Conservation (phyloP, 2,329 filamentous ascomycete genomes). For the Fusarium armeniacum region DNA sequence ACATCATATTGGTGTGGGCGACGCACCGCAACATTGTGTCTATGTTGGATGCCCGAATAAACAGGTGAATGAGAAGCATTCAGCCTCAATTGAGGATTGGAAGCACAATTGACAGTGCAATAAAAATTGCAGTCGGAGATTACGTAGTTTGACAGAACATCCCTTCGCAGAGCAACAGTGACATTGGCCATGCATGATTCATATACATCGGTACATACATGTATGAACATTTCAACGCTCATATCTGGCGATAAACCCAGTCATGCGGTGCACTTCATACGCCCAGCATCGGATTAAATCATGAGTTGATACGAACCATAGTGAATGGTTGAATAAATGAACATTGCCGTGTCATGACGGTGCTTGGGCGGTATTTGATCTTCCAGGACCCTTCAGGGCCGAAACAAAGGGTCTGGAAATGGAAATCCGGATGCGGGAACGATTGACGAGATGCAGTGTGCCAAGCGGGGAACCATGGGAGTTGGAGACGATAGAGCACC, state of each 20-base stretch:
- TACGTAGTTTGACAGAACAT: background rate
- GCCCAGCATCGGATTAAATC: constrained; percentile 1
- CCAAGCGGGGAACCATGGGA: constrained; percentile 37
- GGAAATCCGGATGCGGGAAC: constrained; percentile 46
- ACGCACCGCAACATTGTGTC: constrained; percentile 9
- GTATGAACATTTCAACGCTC: background rate
- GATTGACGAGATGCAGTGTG: constrained; percentile 49
- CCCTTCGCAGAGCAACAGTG: background rate
- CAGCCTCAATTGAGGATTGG: background rate
- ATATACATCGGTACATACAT: background rate
- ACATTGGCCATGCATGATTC: background rate
- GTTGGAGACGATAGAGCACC: constrained; percentile 17
- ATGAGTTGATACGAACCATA: constrained; percentile 2
- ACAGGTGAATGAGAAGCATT: constrained; percentile 2
- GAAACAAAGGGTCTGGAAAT: constrained; percentile 47
- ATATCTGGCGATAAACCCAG: background rate
- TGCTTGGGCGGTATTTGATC: constrained; percentile 24
- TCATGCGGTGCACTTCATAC: background rate
- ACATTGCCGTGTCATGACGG: constrained; percentile 8
- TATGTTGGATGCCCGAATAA: background rate
- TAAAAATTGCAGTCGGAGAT: too few species aligned
- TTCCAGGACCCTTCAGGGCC: constrained; percentile 30
- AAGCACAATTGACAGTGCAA: background rate
- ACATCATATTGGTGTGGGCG: constrained; percentile 43
- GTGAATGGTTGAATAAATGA: constrained; percentile 7